Percentiles rank a stretch among this genome's conserved stretches.
Evolutionary conservation across 129 eudicot genomes (phyloP).

Genomic region (Gnaphalium uliginosum): DNA sequence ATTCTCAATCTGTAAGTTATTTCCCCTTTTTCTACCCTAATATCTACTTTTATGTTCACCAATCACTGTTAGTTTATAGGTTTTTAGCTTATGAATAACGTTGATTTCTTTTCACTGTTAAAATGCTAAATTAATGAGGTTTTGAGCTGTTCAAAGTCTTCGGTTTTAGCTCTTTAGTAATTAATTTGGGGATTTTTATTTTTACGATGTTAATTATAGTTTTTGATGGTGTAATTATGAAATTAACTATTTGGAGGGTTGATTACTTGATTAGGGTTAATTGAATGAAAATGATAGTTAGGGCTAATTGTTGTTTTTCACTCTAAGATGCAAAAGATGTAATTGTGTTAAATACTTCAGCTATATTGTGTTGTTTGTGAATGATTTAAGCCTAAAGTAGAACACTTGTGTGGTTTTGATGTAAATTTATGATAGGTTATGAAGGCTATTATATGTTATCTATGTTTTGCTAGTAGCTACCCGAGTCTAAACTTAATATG

Average conservation of each 20-base stretch:
- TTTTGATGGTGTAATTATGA: slow-evolving; percentile 10
- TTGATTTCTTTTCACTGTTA: neutral
- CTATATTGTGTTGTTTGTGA: neutral
- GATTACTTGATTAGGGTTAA: slow-evolving; percentile 10
- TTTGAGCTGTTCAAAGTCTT: slow-evolving; percentile 26
- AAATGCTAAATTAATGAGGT: slow-evolving; percentile 1
- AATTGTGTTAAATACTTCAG: neutral
- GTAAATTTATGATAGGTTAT: slow-evolving; percentile 15
- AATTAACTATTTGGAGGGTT: slow-evolving; percentile 21
- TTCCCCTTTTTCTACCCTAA: neutral
- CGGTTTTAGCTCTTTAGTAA: slow-evolving; percentile 2
- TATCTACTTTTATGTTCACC: neutral
- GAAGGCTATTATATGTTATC: neutral
- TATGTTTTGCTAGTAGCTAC: neutral
- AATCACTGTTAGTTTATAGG: slow-evolving; percentile 25
- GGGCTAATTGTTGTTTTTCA: slow-evolving; percentile 13
- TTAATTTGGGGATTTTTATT: neutral
- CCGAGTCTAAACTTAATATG: slow-evolving; percentile 3
- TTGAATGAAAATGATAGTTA: slow-evolving; percentile 14
- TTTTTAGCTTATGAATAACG: slow-evolving; percentile 2
- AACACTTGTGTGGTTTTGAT: neutral
- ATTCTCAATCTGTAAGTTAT: slow-evolving; percentile 33
- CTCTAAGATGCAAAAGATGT: neutral
- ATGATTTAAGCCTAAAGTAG: slow-evolving; percentile 10
- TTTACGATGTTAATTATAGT: slow-evolving; percentile 17